Percentiles rank a stretch among this genome's conserved stretches.
Conservation (phyloP, 768 basidiomycete species). For the Boletus reticulatus region DNA sequence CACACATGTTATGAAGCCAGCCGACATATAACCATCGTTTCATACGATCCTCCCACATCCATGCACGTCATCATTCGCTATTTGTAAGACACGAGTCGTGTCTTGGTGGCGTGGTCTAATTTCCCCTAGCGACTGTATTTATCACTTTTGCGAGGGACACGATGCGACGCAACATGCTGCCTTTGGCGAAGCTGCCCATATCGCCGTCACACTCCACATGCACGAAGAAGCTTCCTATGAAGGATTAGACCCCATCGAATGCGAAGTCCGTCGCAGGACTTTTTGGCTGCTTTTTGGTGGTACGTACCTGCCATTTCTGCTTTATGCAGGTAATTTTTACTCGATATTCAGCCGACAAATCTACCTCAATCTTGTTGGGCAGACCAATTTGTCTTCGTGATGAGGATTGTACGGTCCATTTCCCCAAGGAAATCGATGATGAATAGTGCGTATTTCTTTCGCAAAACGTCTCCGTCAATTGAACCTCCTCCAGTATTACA, state of each 20-base stretch:
- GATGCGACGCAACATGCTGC: conserved; percentile 86
- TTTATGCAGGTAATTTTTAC: not conserved
- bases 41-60: conserved; percentile 81
- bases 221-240: conserved; percentile 86
- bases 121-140: conserved; percentile 65
- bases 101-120: conserved; percentile 3
- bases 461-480: conserved; percentile 24
- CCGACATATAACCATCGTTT: conserved; percentile 73
- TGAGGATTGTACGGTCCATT: conserved; percentile 88
- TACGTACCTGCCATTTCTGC: conserved; percentile 33
- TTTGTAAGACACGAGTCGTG: conserved; percentile 53
- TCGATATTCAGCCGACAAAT: conserved; percentile 69
- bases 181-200: conserved; percentile 83
- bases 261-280: conserved; percentile 77
- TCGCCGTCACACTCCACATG: conserved; percentile 78
- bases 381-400: conserved; percentile 84
- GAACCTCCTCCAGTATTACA: conserved; percentile 59
- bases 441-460: conserved; percentile 65
- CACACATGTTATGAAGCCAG: conserved; percentile 81
- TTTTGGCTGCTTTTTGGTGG: conserved; percentile 93
- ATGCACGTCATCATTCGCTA: conserved; percentile 87
- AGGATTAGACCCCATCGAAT: conserved; percentile 81
- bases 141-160: conserved; percentile 87
- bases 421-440: conserved; percentile 85
- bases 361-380: conserved; percentile 81